Base-by-base conservation (phyloP, 352 stramenopile species). In the Pythium volutum region DNA sequence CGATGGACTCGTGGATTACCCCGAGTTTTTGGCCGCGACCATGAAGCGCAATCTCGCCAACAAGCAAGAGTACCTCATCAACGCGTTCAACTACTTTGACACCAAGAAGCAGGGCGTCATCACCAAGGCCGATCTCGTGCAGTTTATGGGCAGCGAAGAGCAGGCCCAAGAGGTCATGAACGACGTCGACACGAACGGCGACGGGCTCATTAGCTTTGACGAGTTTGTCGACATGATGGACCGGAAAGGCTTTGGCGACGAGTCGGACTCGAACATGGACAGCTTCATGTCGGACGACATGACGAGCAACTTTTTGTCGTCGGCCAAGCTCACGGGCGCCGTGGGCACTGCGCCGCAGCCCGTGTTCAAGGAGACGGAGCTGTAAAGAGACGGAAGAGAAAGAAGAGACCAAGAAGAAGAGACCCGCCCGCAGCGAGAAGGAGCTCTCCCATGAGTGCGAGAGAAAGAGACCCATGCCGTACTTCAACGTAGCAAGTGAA, bases 181-280 rank as follows among this genome's bases (percentile, higher is more conserved):
- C 38, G 89, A 96, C n/a, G 78, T 98, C 33, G 91, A 98, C 67
- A 73, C 70, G 34, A 91, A 97, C 64, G 81, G 89, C 42, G 93
- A 98, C 67, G 91, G 90, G 12, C 69, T 89, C 46, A 97, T 98
- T 67, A 95, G 77, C 68, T 98, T 97, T 62, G 79, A 97, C 25
- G 93, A 98, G 67, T 98, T 98, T 65, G 75, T 93, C 48, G 68
- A 67, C 26, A 95, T 96, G 85, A 96, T 96, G 88, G 73, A 92
- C 69, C 82, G 85, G 59, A 88, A 90, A 75, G 81, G 81, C 55
- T 89, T 87, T 55, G 81, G 81, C 15, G 84, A 94, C 12, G 85
- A 95, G 55, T 87, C 79, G 9, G 80, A 89, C n/a, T 66, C 57
- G 1, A 66, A 71, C 58, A 23, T 66, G n/a, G 64, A 70, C 27